Evolutionary conservation across 1,284 basidiomycete species (phyloP), one percentile per base, ranked within the genome.

Genomic region (Pseudozyma hubeiensis): DNA sequence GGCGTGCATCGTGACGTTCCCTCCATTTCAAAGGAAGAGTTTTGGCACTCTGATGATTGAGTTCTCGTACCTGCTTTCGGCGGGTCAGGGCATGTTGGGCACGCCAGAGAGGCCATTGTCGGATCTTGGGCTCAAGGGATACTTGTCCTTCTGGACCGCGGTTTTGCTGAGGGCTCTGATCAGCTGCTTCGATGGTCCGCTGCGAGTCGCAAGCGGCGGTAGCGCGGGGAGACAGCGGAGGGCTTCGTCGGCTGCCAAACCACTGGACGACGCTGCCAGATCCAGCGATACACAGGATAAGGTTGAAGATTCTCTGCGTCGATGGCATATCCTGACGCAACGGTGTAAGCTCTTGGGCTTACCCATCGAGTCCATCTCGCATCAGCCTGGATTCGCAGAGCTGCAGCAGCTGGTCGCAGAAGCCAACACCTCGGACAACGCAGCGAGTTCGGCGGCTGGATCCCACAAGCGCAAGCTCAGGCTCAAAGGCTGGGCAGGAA

Each of bases 11-110:
- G 90, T 98, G 70, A 93, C 93, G 3, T 90, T 99, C 56, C 97
- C 96, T 1, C 96, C 94, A 14, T 94, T 91, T 81, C 96, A 98
- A 83, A 89, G 90, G 70, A 89, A 91, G 78, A 92, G 94, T 7
- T 98, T 92, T 80, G 96, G 95, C 4, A 95, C 93, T 87, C 89
- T 99, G 40, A 89, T 99, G 88, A 98, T 99, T 80, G 96, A 99
- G 86, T 97, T 98, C 87, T 97, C 95, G 83, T 98, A 99, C 83
- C 93, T 95, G 80, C 87, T 98, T 7, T 97, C 93, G 5, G 88
- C 91, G 47, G 88, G 89, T 46, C 87, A 88, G n/a, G 89, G 90
- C 1, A 91, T 90, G 73, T 87, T 92, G 3, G 96, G 96, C 7
- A 96, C 94, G 4, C 96, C 97, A 0, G 96, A 99, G 86, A 90